These are phyloP conservation scores for Boletus vinaceobasis DNA, from an alignment of 768 basidiomycete species.

Conservation along the genomic window DNA sequence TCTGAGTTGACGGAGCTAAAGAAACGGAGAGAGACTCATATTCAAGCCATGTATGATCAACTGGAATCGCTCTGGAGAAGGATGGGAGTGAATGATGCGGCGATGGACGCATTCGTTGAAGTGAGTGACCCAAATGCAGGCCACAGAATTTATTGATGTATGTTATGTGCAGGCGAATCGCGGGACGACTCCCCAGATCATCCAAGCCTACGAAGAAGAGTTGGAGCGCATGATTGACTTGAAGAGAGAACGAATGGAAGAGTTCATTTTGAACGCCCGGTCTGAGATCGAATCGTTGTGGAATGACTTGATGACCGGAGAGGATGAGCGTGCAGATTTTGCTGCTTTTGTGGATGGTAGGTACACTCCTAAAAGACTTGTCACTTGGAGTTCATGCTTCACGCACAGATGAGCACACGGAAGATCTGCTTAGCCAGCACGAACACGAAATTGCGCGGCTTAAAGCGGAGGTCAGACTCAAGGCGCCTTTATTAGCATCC, in stretches of 20 bases:
- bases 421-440: slow-evolving; percentile 81
- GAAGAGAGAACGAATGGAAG: slow-evolving; percentile 82
- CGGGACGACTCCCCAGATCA: slow-evolving; percentile 74
- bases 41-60: slow-evolving; percentile 92
- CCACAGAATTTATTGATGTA: neutral
- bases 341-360: slow-evolving; percentile 79
- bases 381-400: neutral
- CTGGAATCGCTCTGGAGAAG: slow-evolving; percentile 88
- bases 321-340: slow-evolving; percentile 79
- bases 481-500: slow-evolving; percentile 68
- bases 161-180: slow-evolving; percentile 42
- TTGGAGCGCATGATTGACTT: slow-evolving; percentile 86
- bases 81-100: slow-evolving; percentile 72
- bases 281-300: slow-evolving; percentile 78
- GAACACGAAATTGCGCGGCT: slow-evolving; percentile 81
- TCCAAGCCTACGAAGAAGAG: slow-evolving; percentile 85
- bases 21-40: slow-evolving; percentile 70
- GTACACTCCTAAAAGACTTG: slow-evolving; percentile 13
- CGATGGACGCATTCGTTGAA: slow-evolving; percentile 93
- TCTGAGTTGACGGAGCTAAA: slow-evolving; percentile 69
- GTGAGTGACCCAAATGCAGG: slow-evolving; percentile 19
- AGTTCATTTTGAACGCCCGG: slow-evolving; percentile 79
- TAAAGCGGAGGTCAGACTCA: slow-evolving; percentile 77
- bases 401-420: slow-evolving; percentile 74
- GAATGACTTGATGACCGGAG: slow-evolving; percentile 83